These are phyloP conservation scores for Guyanaporus albipodus DNA, from an alignment of 768 basidiomycete genomes.

Conservation along the genomic window DNA sequence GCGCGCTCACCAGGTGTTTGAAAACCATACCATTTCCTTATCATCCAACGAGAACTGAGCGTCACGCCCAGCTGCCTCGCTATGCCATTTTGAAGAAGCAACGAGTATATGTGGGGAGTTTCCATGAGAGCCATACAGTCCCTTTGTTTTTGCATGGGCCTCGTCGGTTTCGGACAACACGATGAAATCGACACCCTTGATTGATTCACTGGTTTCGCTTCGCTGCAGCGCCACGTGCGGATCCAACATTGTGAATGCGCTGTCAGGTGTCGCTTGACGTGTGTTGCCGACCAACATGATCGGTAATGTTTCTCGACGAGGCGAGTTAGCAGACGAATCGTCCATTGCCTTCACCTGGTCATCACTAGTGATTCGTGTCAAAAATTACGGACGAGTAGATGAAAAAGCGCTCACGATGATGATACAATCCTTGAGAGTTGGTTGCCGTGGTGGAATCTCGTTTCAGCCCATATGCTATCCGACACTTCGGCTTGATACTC, in stretches of 20 bases:
- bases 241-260: neutral
- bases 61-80: neutral
- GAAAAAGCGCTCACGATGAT: neutral
- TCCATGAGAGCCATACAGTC: neutral
- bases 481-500: neutral
- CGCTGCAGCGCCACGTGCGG: neutral
- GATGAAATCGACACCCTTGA: neutral
- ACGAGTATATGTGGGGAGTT: neutral
- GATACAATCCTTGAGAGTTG: neutral
- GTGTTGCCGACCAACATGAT: neutral
- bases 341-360: too few species aligned
- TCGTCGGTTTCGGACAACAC: neutral
- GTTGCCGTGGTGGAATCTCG: neutral
- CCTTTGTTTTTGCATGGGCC: neutral
- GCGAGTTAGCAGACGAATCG: neutral
- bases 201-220: neutral
- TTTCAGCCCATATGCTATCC: neutral
- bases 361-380: slow-evolving; percentile 1
- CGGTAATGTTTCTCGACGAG: neutral
- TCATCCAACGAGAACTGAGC: neutral
- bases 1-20: slow-evolving; percentile 1
- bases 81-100: neutral
- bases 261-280: neutral
- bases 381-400: neutral
- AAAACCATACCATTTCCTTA: neutral